Base-by-base conservation (phyloP, 495 filamentous ascomycete genomes). In the Aspergillus heteromorphus region DNA sequence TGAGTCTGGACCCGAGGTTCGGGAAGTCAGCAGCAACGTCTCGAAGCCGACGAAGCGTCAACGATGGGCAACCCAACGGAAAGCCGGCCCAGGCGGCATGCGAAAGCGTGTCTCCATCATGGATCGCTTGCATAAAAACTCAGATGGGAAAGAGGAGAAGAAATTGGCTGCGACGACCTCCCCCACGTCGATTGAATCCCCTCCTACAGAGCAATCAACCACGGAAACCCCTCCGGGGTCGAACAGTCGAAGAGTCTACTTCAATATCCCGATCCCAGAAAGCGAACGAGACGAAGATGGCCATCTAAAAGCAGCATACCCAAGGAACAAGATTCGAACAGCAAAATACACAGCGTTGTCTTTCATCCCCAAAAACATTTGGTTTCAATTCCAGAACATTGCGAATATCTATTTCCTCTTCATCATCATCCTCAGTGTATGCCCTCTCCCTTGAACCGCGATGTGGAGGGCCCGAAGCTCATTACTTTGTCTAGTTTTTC, bases 341-440 rank as follows among this genome's bases (percentile, higher is more conserved):
- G 87, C 95, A 48, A 97, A 97, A 68, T 99, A 97, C 70, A 97
- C 95, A 4, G 84, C 95, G 13, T 72, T 99, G 49, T 95, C 87
- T 59, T 99, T 99, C 74, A 71, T 97, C n/a, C 95, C 95, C 9
- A 97, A 97, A 73, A 96, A 99, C 69, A 67, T 97, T 51, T 99
- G 84, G 80, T 86, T 93, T 54, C 95, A 99, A 69, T 97, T 99
- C 67, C 92, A 97, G 73, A 97, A 97, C 69, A 89, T 99, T 60
- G 95, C 95, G 50, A 99, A 97, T 70, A 84, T 97, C 36, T 99
- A 96, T 71, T 99, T 99, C 79, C 77, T 97, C 51, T 96, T 97
- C 73, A 82, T 93, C 57, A 92, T 96, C 68, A 92, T 99, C 66
- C 83, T 99, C 52, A 81, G 85, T 58, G 95, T 97, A 85, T 51